Base-by-base conservation (phyloP, 2,329 filamentous ascomycete species). In the Xylariaceae sp. region DNA sequence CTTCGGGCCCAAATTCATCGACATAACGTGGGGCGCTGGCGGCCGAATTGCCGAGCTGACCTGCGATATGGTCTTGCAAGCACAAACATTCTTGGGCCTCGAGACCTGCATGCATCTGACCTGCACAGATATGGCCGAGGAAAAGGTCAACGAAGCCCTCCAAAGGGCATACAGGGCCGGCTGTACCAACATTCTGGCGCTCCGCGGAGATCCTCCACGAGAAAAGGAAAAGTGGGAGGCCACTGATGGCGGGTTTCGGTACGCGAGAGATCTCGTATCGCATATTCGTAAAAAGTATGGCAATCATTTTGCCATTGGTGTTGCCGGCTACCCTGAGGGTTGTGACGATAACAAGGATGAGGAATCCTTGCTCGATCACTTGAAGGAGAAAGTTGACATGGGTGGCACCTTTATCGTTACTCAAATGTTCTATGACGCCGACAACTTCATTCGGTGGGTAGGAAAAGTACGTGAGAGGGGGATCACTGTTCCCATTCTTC, bases 21-120 rank as follows among this genome's bases (percentile, higher is more conserved):
- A 99, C 73, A 88, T 99, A 68, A 99, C 94, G 60, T 99, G 94
- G 94, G 95, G 95, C 60, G 94, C 94, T 50, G 94, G 94, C 64
- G 94, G 94, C 47, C 86, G 88, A 62, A 84, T 94, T 64, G 94
- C 92, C 53, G 87, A 95, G 69, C 76, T 99, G 66, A 99, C 94
- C 42, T 91, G 88, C 73, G 94, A 99, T 71, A 99, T 99, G 91
- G 92, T 99, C 62, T 86, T 88, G 63, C 91, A 96, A 62, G 91
- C 94, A 44, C 94, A 99, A 74, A 89, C 90, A 19, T 91, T 94
- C 60, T 95, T 96, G 68, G 94, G 94, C 19, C 80, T 99, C 60
- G 94, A 99, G 76, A 97, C 94, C 6, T 97, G 92, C 74, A 99
- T 99, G 94, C 94, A 99, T 71, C 77, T 99, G 65, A 99, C 94